A percentile compares a stretch with the other conserved stretches of the same genome.
phyloP scores from a whole-genome alignment of 805 yeast species.

The Ogataea kodamae region DNA sequence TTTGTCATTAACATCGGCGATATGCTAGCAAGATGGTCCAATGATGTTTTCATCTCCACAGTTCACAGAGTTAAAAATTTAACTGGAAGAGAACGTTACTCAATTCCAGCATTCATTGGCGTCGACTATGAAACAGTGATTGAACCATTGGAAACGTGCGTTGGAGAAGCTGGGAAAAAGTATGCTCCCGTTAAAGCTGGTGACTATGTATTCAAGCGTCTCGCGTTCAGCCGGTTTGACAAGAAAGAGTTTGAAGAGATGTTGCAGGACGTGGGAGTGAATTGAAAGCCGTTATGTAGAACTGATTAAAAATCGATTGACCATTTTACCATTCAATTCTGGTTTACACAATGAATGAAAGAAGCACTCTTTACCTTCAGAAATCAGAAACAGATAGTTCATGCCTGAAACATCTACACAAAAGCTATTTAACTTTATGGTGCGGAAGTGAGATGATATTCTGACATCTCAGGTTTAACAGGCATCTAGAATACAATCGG shows the following conservation, averaged over 20 bases:
- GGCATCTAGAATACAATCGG: too few relatives aligned
- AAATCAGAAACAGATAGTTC: too few relatives aligned
- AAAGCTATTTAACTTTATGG: too few relatives aligned
- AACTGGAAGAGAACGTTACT: constrained; percentile 25
- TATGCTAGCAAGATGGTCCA: constrained; percentile 33
- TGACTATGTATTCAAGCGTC: constrained; percentile 16
- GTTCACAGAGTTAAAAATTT: constrained; percentile 35
- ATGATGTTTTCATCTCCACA: constrained; percentile 35
- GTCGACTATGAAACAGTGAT: constrained; percentile 20
- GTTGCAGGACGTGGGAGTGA: constrained; percentile 15
- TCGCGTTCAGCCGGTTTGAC: constrained; percentile 15
- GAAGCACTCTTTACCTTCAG: too few relatives aligned
- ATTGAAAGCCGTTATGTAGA: too few relatives aligned
- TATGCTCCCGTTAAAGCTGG: constrained; percentile 17
- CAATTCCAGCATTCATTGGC: constrained; percentile 27
- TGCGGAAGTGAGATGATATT: too few relatives aligned
- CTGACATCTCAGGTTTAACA: too few relatives aligned
- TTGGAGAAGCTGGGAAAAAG: constrained; percentile 15
- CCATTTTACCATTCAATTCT: too few relatives aligned
- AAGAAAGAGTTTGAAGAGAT: constrained; percentile 6
- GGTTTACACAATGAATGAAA: too few relatives aligned
- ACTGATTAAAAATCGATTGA: too few relatives aligned
- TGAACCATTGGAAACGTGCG: constrained; percentile 23
- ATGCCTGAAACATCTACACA: too few relatives aligned
- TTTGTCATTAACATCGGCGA: constrained; percentile 39